Evolutionary conservation across 345 rosid species (phyloP).

Genomic region (Hirschfeldia incana): DNA sequence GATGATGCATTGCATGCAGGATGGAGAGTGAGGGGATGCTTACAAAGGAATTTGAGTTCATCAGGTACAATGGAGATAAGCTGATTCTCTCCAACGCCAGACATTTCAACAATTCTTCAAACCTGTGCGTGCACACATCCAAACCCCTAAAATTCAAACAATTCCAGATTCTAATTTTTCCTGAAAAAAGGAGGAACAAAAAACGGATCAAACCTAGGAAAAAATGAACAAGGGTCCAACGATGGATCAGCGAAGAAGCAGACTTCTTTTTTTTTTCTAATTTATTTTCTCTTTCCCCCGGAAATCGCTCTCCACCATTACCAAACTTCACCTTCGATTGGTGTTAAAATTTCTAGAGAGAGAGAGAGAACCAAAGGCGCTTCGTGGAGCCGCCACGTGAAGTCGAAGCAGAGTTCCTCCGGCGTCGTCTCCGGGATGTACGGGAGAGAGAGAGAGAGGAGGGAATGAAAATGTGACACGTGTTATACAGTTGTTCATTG

Average conservation of each 20-base stretch:
- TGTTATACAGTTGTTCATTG: slow-evolving; percentile 30
- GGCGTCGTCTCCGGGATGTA: slow-evolving; percentile 41
- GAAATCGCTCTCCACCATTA: slow-evolving; percentile 33
- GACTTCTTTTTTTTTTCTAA: neutral
- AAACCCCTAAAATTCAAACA: slow-evolving; percentile 18
- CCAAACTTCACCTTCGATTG: slow-evolving; percentile 21
- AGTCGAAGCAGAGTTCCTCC: slow-evolving; percentile 34
- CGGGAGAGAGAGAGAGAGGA: slow-evolving; percentile 17
- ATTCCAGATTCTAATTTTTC: neutral
- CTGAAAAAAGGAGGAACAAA: slow-evolving; percentile 7
- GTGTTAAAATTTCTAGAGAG: slow-evolving; percentile 12
- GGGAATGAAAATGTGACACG: slow-evolving; percentile 37
- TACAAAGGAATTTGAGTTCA: slow-evolving; percentile 85
- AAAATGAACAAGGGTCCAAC: slow-evolving; percentile 24
- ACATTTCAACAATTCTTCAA: slow-evolving; percentile 42
- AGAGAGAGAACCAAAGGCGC: neutral
- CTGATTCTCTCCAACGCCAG: slow-evolving; percentile 60
- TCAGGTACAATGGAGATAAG: slow-evolving; percentile 91
- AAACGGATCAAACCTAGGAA: slow-evolving; percentile 30
- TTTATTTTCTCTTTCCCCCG: slow-evolving; percentile 23
- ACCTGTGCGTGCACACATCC: slow-evolving; percentile 7
- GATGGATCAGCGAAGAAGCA: slow-evolving; percentile 19
- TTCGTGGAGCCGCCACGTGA: slow-evolving; percentile 32
- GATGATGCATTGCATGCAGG: slow-evolving; percentile 23
- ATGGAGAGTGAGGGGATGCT: slow-evolving; percentile 21